Percentiles rank a stretch among this genome's conserved stretches.
phyloP scores from a whole-genome alignment of 164 flowering plant genomes.

The Chimonanthus praecox region DNA sequence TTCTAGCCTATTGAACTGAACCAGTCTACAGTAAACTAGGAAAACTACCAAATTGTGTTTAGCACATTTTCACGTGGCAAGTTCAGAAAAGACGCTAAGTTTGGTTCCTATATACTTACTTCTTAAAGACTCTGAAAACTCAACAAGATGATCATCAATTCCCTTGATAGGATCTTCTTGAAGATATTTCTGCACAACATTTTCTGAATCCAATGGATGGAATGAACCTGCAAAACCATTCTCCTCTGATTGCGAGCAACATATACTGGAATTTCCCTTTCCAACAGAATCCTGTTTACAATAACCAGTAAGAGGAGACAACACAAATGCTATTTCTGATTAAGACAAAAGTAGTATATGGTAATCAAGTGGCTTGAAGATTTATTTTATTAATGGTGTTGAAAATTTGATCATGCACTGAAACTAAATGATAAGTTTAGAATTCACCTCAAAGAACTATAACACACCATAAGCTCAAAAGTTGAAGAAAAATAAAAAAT shows the following conservation, averaged over 20 bases:
- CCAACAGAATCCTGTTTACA: slow-evolving; percentile 10
- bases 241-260: slow-evolving; percentile 33
- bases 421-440: not conserved
- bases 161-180: slow-evolving; percentile 49
- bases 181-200: slow-evolving; percentile 54
- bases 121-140: slow-evolving; percentile 91
- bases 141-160: slow-evolving; percentile 81
- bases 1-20: not conserved
- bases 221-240: slow-evolving; percentile 47
- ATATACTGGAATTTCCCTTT: slow-evolving; percentile 43
- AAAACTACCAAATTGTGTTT: not conserved
- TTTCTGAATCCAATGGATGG: slow-evolving; percentile 47
- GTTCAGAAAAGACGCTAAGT: not conserved
- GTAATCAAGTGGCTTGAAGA: not conserved
- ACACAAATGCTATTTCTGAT: not conserved
- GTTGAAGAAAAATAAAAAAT: not conserved
- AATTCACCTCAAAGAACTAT: not conserved
- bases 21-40: not conserved
- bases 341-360: not conserved
- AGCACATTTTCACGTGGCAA: not conserved
- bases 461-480: not conserved
- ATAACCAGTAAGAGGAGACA: not conserved
- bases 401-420: not conserved
- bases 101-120: slow-evolving; percentile 32
- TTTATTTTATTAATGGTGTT: not conserved